phyloP scores from a whole-genome alignment of 1,284 basidiomycete species.

The Laetiporus sulphureus region DNA sequence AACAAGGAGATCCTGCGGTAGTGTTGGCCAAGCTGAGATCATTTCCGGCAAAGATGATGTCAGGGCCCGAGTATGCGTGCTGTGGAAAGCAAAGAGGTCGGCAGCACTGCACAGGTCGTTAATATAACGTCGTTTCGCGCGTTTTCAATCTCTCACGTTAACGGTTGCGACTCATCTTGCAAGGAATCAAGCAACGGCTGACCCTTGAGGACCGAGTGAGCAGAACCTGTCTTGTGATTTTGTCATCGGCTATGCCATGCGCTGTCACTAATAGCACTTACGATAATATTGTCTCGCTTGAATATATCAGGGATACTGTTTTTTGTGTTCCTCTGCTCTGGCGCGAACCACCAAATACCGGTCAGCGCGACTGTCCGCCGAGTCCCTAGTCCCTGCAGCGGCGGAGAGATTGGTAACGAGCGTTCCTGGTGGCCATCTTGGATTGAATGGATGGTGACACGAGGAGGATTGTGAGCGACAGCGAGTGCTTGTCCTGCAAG shows the following conservation, averaged over 20 bases:
- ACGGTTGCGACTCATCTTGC: slow-evolving; percentile 53
- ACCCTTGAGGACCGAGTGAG: slow-evolving; percentile 58
- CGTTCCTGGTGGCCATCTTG: slow-evolving; percentile 61
- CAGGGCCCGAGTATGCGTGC: slow-evolving; percentile 43
- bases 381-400: slow-evolving; percentile 3
- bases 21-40: slow-evolving; percentile 62
- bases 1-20: slow-evolving; percentile 44
- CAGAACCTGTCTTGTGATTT: slow-evolving; percentile 74
- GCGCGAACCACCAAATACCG: slow-evolving; percentile 66
- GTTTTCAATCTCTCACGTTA: slow-evolving; percentile 43
- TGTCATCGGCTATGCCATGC: too few relatives aligned
- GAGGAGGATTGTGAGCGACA: slow-evolving; percentile 61
- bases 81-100: slow-evolving; percentile 74
- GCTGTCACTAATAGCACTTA: slow-evolving; percentile 31
- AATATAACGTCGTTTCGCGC: slow-evolving; percentile 3
- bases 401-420: slow-evolving; percentile 30
- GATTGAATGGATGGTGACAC: slow-evolving; percentile 64
- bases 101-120: slow-evolving; percentile 43
- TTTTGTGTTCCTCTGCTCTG: slow-evolving; percentile 33
- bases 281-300: slow-evolving; percentile 56
- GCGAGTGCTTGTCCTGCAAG: slow-evolving; percentile 62
- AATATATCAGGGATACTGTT: slow-evolving; percentile 68
- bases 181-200: slow-evolving; percentile 66
- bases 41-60: slow-evolving; percentile 44
- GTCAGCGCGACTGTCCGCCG: slow-evolving; percentile 28